phyloP scores from a whole-genome alignment of 2,329 filamentous ascomycete genomes.

The Chaetothyriales sp. region DNA sequence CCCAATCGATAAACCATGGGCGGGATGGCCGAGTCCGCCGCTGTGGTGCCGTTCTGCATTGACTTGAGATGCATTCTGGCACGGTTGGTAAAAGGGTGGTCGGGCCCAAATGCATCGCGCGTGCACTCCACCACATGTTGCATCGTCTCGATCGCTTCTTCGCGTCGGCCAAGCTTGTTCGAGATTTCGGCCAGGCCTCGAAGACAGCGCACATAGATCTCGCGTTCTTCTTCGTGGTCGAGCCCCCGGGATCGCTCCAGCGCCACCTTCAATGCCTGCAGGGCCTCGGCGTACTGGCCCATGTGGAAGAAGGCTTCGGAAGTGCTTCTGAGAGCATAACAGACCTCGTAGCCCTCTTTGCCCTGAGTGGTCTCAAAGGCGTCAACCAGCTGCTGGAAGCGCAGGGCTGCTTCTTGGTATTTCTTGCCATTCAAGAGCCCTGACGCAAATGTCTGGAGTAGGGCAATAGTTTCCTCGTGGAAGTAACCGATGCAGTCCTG shows the following conservation, averaged over 20 bases:
- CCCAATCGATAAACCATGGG: constrained; percentile 17
- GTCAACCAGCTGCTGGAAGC: constrained; percentile 17
- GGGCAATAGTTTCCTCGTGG: constrained; percentile 15
- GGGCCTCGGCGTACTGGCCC: constrained; percentile 10
- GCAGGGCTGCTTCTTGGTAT: constrained; percentile 14
- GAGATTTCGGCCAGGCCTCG: constrained; percentile 16
- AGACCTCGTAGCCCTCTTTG: constrained; percentile 15
- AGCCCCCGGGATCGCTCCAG: constrained; percentile 12
- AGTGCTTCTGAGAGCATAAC: constrained; percentile 14
- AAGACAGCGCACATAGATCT: constrained; percentile 17
- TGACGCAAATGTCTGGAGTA: constrained; percentile 17
- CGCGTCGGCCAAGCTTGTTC: constrained; percentile 9
- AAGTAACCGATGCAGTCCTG: constrained; percentile 18
- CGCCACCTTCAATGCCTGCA: constrained; percentile 14
- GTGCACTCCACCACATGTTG: constrained; percentile 15
- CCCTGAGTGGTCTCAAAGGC: constrained; percentile 15
- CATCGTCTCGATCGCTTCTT: constrained; percentile 16
- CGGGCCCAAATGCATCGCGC: constrained; percentile 14
- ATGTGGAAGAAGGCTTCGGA: constrained; percentile 17
- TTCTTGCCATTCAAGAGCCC: constrained; percentile 14
- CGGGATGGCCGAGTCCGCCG: constrained; percentile 10
- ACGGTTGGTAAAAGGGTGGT: constrained; percentile 15
- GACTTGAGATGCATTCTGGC: constrained; percentile 17
- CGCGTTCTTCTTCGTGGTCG: constrained; percentile 12
- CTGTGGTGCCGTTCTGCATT: constrained; percentile 11